phyloP scores from a whole-genome alignment of 331 rosid genomes.

The Quercus phellos region DNA sequence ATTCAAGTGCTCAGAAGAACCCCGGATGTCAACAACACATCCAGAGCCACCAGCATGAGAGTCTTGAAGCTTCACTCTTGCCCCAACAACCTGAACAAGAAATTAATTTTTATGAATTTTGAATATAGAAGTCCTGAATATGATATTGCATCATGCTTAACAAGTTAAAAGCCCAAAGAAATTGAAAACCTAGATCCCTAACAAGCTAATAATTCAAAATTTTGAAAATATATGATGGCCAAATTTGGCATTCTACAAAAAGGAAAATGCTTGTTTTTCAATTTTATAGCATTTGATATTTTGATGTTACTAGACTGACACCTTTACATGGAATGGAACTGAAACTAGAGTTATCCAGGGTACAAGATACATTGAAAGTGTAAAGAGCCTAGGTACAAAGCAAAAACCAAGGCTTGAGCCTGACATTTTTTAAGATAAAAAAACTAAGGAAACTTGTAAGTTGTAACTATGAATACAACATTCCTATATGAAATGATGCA shows the following conservation, averaged over 20 bases:
- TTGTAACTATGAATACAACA: too few species aligned
- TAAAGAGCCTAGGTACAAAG: background rate
- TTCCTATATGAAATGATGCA: too few species aligned
- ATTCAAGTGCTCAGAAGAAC: constrained; percentile 22
- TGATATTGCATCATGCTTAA: background rate
- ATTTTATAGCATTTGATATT: background rate
- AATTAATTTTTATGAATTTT: background rate
- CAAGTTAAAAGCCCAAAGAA: background rate
- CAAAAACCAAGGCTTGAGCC: too few species aligned
- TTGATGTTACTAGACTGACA: background rate
- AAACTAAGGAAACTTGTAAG: background rate
- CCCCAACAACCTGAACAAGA: constrained; percentile 19
- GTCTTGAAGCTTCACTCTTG: constrained; percentile 24
- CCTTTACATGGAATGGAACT: background rate
- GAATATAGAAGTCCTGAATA: background rate
- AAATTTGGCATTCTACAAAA: background rate
- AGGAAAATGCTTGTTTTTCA: background rate
- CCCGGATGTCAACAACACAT: constrained; percentile 1
- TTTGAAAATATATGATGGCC: background rate
- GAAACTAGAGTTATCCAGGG: background rate
- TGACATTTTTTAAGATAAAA: background rate
- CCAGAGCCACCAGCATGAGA: constrained; percentile 7
- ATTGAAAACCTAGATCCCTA: background rate
- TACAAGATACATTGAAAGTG: background rate
- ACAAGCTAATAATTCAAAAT: background rate